These are phyloP conservation scores for Xylaria palmicola DNA, from an alignment of 495 filamentous ascomycete species.

Conservation along the genomic window DNA sequence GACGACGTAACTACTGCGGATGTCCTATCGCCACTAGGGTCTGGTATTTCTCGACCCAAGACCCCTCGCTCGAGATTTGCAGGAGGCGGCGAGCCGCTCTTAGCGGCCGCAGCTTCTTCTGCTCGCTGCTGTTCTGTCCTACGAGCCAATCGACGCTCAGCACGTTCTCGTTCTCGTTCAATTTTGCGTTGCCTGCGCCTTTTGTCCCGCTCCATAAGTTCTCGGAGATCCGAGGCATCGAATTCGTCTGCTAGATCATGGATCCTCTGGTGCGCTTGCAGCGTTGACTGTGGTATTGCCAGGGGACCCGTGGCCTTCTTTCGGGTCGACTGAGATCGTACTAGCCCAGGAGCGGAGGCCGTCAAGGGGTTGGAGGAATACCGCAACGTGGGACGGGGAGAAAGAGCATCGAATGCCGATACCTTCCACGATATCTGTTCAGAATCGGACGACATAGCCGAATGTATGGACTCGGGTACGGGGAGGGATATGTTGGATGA, in stretches of 20 bases:
- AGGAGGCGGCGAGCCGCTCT: conserved; percentile 49
- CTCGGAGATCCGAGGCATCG: conserved; percentile 73
- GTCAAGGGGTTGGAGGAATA: conserved; percentile 64
- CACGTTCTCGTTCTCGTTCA: conserved; percentile 66
- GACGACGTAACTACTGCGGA: conserved; percentile 50
- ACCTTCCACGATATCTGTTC: conserved; percentile 74
- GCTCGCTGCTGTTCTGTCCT: conserved; percentile 65
- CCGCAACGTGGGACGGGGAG: conserved; percentile 76
- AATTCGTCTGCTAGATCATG: conserved; percentile 80
- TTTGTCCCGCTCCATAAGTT: conserved; percentile 82
- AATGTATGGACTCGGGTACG: conserved; percentile 67
- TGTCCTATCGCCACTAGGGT: conserved; percentile 41
- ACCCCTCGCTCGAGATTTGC: conserved; percentile 55
- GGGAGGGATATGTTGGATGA: conserved; percentile 75
- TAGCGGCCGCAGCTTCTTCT: conserved; percentile 37
- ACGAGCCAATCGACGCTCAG: conserved; percentile 66
- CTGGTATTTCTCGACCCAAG: conserved; percentile 49
- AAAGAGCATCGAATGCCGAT: conserved; percentile 68
- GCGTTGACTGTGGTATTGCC: conserved; percentile 60
- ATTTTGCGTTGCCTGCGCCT: conserved; percentile 73
- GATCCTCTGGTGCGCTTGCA: conserved; percentile 68
- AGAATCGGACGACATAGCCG: conserved; percentile 66
- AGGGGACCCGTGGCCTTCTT: conserved; percentile 45
- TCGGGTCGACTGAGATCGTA: conserved; percentile 41
- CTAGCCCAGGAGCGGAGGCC: conserved; percentile 22